Base-by-base conservation (phyloP, 306 rosid genomes). In the Psophocarpus tetragonolobus region DNA sequence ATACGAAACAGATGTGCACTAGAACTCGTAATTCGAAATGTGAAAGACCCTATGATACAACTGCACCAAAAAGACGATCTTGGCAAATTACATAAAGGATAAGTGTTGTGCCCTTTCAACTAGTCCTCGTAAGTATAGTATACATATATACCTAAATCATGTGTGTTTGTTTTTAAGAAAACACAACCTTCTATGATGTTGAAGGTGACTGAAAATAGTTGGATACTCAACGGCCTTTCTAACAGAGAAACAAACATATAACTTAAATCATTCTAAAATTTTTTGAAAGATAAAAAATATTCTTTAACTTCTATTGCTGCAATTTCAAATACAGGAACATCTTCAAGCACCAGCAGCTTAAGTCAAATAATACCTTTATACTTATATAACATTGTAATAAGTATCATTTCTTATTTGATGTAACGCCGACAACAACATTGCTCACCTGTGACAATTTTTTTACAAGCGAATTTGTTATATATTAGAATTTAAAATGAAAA, bases 361-460 rank as follows among this genome's bases (percentile, higher is more conserved):
- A n/a, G 21, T 72, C 77, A 42, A 33, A 81, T 24, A 62, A 42
- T 68, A 54, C 83, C 57, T 45, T 45, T 58, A 74, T 38, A 68
- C 61, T 54, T 54, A 1, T 21, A 1, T 23, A 54, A 54, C 30
- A 54, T 54, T 21, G 1, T 48, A 36, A 39, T 50, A 48, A 51
- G 15, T n/a, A 15, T 66, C 83, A 95, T 83, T 91, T 92, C 86
- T 90, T 95, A 24, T 89, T 94, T 2, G 94, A 91, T 14, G 97
- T 95, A 77, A 95, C 90, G 1, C 99, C 99, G 50, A 95, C 97
- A 2, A 90, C 99, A 30, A 95, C 98, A 78, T 95, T 95, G 91
- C 96, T 95, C 82, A 95, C 99, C 98, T 95, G 88, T 74, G 54
- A 74, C 72, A 88, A 47, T 64, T 80, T 38, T 48, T 29, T 26